A percentile compares a stretch with the other conserved stretches of the same genome.
Conservation (phyloP, 371 early-diverging fungal genomes). For the Syncephalastrum sp. region DNA sequence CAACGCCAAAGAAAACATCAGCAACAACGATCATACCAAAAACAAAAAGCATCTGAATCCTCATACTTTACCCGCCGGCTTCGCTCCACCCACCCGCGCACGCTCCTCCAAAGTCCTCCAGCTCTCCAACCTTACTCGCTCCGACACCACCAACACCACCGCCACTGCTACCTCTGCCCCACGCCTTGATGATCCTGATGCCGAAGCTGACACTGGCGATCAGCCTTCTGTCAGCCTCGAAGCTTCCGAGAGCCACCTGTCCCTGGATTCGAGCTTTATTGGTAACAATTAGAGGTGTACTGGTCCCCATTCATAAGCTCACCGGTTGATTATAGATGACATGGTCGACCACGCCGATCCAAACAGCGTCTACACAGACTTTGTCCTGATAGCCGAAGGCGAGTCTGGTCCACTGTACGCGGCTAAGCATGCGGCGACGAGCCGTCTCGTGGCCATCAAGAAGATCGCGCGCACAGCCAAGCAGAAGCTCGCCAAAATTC, state of each 20-base stretch:
- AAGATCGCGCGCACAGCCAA: slow-evolving; percentile 63
- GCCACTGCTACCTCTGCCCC: background rate
- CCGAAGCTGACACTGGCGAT: slow-evolving; percentile 1
- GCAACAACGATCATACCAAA: too few species aligned
- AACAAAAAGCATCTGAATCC: background rate
- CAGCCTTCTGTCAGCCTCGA: slow-evolving; percentile 7
- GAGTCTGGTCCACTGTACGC: slow-evolving; percentile 76
- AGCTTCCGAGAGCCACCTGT: slow-evolving; percentile 22
- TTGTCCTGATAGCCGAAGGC: slow-evolving; percentile 72
- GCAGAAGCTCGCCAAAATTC: slow-evolving; percentile 65
- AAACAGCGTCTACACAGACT: slow-evolving; percentile 42
- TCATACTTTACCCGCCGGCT: slow-evolving; percentile 37
- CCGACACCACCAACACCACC: slow-evolving; percentile 5
- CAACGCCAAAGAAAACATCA: background rate
- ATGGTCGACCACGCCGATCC: slow-evolving; percentile 50
- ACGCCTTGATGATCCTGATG: background rate
- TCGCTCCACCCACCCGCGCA: slow-evolving; percentile 48
- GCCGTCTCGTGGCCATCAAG: slow-evolving; percentile 66
- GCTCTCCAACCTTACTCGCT: slow-evolving; percentile 12
- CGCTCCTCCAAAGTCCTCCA: slow-evolving; percentile 40
- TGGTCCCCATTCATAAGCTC: background rate
- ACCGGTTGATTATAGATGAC: slow-evolving; percentile 27
- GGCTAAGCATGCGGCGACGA: slow-evolving; percentile 54
- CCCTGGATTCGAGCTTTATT: slow-evolving; percentile 34
- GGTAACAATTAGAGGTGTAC: slow-evolving; percentile 15